Evolutionary conservation across 176 grass and related monocot species (phyloP), one percentile per base, ranked within the genome.

Genomic region (Themeda triandra): DNA sequence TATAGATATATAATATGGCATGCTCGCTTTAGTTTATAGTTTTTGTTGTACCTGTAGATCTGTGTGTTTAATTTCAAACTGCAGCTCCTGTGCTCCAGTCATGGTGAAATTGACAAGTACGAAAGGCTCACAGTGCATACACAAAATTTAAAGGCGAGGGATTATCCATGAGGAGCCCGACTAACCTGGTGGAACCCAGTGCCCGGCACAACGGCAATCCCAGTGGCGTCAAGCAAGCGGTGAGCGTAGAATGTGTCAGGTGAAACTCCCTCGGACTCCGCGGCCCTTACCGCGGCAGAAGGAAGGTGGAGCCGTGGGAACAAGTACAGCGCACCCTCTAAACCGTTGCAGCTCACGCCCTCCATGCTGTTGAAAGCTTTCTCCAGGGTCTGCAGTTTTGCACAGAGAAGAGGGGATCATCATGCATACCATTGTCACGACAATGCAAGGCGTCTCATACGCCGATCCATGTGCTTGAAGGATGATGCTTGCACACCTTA

Each of bases 281-380:
- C 94, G 6, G 94, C 86, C 39, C 82, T 80, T 37, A 94, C 87
- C 39, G 94, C 92, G 2, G 69, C 78, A 0, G 48, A 17, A 4
- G 90, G 92, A 28, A 97, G 71, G 51, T 81, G 81, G n/a, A 97
- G 78, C 63, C 77, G 83, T 19, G 94, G 92, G 86, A 97, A 97
- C 45, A 92, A 79, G 83, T 94, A 94, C 77, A 97, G 80, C 6
- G 86, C 92, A 0, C 92, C 92, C 56, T 97, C 94, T 6, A 89
- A 59, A 29, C 75, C 87, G 78, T 84, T 89, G 69, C 94, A 94
- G 33, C 80, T 83, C 49, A 97, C 81, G 54, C 90, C 94, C 51
- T 97, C 94, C 72, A 94, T 44, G 63, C 76, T 86, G 69, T 54
- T 89, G 68, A 97, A 97, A 17, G 94, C 92, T 29, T 83, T 58